phyloP scores from a whole-genome alignment of 176 grass and related monocot genomes.

The Oryza australiensis region DNA sequence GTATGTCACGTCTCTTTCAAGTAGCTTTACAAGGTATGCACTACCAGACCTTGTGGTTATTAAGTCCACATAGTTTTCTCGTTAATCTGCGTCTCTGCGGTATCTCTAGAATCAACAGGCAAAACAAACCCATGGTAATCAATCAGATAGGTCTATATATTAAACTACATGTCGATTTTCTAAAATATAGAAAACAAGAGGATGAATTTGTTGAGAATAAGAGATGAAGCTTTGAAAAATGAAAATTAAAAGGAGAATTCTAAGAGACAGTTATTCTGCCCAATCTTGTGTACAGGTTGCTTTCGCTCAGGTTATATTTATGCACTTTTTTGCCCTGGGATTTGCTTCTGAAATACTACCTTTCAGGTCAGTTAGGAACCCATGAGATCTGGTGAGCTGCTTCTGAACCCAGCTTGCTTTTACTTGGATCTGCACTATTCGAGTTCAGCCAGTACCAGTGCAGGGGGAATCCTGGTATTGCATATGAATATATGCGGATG shows the following conservation, averaged over 20 bases:
- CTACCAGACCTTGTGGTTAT: not conserved
- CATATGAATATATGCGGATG: not conserved
- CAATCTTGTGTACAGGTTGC: not conserved
- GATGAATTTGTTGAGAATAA: not conserved
- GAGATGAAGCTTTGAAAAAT: not conserved
- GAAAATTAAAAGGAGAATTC: not conserved
- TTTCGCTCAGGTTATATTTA: not conserved
- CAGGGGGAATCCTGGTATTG: not conserved
- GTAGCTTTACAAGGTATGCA: slow-evolving; percentile 19
- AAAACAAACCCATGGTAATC: not conserved
- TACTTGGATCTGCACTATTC: not conserved
- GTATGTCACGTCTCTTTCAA: not conserved
- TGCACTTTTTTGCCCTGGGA: not conserved
- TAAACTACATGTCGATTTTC: slow-evolving; percentile 5
- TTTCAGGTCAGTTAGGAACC: not conserved
- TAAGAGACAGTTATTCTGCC: not conserved
- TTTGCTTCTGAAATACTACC: not conserved
- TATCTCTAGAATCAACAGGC: not conserved
- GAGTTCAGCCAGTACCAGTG: slow-evolving; percentile 33
- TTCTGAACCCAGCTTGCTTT: not conserved
- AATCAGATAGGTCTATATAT: not conserved
- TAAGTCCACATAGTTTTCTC: not conserved
- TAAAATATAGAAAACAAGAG: not conserved
- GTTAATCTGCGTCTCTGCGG: not conserved
- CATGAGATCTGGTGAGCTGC: not conserved